Conservation (phyloP, 1,284 basidiomycete genomes). For the Leccinum subrobustum region DNA sequence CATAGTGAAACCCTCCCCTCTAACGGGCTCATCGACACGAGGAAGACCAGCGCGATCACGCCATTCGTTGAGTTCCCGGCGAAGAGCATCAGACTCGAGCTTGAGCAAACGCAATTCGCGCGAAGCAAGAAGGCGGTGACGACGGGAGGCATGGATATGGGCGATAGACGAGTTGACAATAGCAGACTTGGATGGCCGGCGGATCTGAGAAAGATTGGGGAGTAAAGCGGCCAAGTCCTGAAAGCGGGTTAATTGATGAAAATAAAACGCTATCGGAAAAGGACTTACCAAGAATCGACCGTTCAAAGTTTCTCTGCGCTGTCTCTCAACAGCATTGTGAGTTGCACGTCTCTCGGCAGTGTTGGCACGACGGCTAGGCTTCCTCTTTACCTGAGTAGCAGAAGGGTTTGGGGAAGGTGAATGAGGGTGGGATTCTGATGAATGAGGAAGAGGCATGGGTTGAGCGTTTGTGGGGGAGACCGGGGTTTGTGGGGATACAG, state of each 20-base stretch:
- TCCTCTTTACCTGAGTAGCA: slow-evolving; percentile 56
- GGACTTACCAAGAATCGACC: slow-evolving; percentile 77
- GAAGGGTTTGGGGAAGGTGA: slow-evolving; percentile 20
- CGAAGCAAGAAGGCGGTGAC: slow-evolving; percentile 75
- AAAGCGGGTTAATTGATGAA: slow-evolving; percentile 21
- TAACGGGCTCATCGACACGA: slow-evolving; percentile 65
- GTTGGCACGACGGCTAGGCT: slow-evolving; percentile 80
- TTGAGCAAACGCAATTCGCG: slow-evolving; percentile 76
- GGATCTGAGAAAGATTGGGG: slow-evolving; percentile 85
- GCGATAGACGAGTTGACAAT: slow-evolving; percentile 93
- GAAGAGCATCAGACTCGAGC: slow-evolving; percentile 75
- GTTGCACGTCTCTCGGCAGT: slow-evolving; percentile 92
- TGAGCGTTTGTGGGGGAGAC: slow-evolving; percentile 43
- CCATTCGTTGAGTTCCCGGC: slow-evolving; percentile 87
- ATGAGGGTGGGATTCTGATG: slow-evolving; percentile 19
- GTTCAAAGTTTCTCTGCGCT: slow-evolving; percentile 88
- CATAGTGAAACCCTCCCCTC: slow-evolving; percentile 67
- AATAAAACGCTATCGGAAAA: slow-evolving; percentile 11
- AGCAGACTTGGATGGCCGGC: slow-evolving; percentile 89
- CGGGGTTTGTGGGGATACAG: slow-evolving; percentile 50
- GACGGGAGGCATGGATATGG: slow-evolving; percentile 78
- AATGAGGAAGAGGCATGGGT: slow-evolving; percentile 36
- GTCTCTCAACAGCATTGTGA: slow-evolving; percentile 93
- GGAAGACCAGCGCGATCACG: slow-evolving; percentile 70
- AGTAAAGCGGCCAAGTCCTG: slow-evolving; percentile 87